phyloP scores from a whole-genome alignment of 1,284 basidiomycete genomes.

The Apiotrichum domesticum region DNA sequence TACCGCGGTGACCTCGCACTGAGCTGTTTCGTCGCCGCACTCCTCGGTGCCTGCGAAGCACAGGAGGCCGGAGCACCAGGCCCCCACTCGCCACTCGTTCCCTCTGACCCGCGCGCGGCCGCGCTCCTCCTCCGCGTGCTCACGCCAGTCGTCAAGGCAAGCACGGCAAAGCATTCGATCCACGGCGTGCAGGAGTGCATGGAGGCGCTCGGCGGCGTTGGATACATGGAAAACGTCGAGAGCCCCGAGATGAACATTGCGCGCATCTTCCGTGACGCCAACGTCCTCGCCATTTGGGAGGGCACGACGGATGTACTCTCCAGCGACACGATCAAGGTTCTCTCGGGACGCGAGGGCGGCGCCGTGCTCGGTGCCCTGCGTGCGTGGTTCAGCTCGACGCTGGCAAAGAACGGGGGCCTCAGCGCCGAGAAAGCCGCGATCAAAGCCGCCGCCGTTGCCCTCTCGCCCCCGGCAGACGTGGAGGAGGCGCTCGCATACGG shows the following conservation, averaged over 20 bases:
- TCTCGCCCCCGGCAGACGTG: constrained; percentile 2
- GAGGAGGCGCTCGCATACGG: constrained; percentile 10
- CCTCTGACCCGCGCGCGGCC: constrained; percentile 46
- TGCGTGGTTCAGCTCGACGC: constrained; percentile 3
- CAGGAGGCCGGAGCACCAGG: constrained; percentile 40
- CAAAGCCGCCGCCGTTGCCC: not conserved
- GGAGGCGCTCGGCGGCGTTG: constrained; percentile 66
- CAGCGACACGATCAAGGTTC: constrained; percentile 18
- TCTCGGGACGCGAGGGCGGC: constrained; percentile 3
- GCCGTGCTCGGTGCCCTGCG: not conserved
- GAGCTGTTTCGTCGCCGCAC: constrained; percentile 54
- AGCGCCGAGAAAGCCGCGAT: constrained; percentile 4
- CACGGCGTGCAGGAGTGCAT: constrained; percentile 66
- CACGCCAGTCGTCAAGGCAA: constrained; percentile 67
- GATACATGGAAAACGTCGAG: constrained; percentile 74
- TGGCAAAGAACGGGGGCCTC: not conserved
- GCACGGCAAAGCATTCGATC: constrained; percentile 60
- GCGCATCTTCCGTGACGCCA: constrained; percentile 55
- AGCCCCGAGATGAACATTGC: constrained; percentile 47
- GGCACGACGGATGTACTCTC: constrained; percentile 51
- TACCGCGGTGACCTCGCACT: constrained; percentile 64
- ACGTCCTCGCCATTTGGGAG: constrained; percentile 79
- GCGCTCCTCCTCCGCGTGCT: constrained; percentile 57
- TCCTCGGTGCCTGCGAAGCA: constrained; percentile 62
- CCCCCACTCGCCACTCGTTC: not conserved